phyloP scores from a whole-genome alignment of 2,329 filamentous ascomycete species.

The Aspergillus candidus region DNA sequence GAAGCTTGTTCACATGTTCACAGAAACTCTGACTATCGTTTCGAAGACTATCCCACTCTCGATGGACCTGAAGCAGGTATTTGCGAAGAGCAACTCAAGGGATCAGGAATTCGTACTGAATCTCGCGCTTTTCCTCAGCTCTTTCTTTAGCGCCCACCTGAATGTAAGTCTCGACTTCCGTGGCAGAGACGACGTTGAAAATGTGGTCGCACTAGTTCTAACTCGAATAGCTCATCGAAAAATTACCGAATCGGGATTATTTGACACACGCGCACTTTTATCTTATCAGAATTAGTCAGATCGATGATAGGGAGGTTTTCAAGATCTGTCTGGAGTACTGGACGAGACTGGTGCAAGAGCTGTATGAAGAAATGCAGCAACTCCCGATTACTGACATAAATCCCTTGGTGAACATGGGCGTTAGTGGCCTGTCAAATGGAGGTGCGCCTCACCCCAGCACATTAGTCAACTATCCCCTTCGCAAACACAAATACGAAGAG shows the following conservation, averaged over 20 bases:
- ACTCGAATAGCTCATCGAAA: slow-evolving; percentile 70
- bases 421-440: slow-evolving; percentile 63
- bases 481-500: slow-evolving; percentile 97
- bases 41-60: slow-evolving; percentile 87
- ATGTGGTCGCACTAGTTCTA: slow-evolving; percentile 4
- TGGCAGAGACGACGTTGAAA: not conserved
- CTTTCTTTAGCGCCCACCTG: slow-evolving; percentile 92
- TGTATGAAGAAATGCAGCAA: slow-evolving; percentile 98
- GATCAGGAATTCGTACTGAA: slow-evolving; percentile 99
- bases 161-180: slow-evolving; percentile 49
- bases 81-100: slow-evolving; percentile 80
- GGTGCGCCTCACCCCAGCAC: slow-evolving; percentile 79
- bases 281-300: slow-evolving; percentile 95
- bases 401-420: slow-evolving; percentile 73
- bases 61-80: slow-evolving; percentile 85
- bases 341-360: slow-evolving; percentile 95
- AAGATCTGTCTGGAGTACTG: slow-evolving; percentile 99
- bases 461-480: slow-evolving; percentile 83
- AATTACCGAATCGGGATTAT: slow-evolving; percentile 89
- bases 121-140: slow-evolving; percentile 88
- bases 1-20: slow-evolving; percentile 97
- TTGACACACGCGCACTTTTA: slow-evolving; percentile 96
- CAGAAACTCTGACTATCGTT: slow-evolving; percentile 87
- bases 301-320: slow-evolving; percentile 98
- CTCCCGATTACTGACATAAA: slow-evolving; percentile 91